A percentile compares a stretch with the other conserved stretches of the same genome.
Evolutionary conservation across 78 protist genomes (phyloP).

Genomic region (Dictyostelium brefeldianum): DNA sequence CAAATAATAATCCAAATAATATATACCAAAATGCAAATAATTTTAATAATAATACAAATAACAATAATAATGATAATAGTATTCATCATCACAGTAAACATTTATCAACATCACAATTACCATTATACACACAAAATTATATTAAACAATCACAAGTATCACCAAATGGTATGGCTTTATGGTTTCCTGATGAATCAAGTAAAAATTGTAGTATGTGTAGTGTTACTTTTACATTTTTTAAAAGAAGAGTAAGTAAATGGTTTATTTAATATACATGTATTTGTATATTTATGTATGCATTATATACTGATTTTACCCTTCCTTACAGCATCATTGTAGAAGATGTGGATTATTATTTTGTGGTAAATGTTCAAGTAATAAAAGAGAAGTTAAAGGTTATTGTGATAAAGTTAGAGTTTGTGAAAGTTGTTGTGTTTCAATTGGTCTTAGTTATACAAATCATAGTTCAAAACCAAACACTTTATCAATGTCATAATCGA

Average conservation of each 20-base stretch:
- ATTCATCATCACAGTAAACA: conserved; percentile 2
- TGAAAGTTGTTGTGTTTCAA: conserved; percentile 18
- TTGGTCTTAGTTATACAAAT: neutral
- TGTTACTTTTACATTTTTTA: conserved; percentile 41
- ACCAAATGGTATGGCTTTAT: conserved; percentile 50
- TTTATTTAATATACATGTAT: too few relatives aligned
- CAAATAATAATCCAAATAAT: conserved; percentile 8
- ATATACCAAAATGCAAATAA: neutral
- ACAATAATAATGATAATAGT: neutral
- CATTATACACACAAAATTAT: neutral
- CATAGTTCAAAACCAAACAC: neutral
- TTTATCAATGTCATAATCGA: neutral
- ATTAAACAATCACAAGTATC: conserved; percentile 11
- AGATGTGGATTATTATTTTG: conserved; percentile 68
- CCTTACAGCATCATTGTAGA: conserved; percentile 60
- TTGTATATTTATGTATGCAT: too few relatives aligned
- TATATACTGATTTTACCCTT: too few relatives aligned
- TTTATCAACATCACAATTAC: conserved; percentile 5
- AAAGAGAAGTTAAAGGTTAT: conserved; percentile 35
- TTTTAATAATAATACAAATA: neutral
- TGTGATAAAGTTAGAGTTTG: conserved; percentile 38
- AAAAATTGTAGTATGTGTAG: conserved; percentile 18
- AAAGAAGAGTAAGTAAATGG: conserved; percentile 30
- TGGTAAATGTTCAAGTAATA: conserved; percentile 10
- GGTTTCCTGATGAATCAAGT: conserved; percentile 54